Evolutionary conservation across 192 early-diverging fungal species (phyloP).

Genomic region (Jimgerdemannia flammicorona): DNA sequence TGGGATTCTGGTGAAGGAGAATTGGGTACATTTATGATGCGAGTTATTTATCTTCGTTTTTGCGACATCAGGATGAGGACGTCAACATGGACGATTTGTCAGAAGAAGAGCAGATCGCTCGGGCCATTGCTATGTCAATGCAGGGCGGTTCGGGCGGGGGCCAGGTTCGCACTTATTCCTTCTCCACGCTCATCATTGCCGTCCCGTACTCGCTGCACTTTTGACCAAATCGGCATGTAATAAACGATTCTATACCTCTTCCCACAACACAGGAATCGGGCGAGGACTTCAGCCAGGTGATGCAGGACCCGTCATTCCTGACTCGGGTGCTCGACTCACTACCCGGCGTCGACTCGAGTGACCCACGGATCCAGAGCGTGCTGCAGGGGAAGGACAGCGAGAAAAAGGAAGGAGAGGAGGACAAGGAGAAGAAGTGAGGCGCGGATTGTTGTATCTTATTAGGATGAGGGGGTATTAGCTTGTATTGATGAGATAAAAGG

Average conservation of each 20-base stretch:
- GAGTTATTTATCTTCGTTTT: no score
- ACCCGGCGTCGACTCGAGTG: conserved; percentile 84
- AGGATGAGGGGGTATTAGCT: no score
- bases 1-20: no score
- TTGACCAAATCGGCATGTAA: no score
- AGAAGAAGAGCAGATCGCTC: conserved; percentile 71
- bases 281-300: conserved; percentile 20
- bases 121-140: conserved; percentile 79
- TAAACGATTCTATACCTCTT: conserved; percentile 1
- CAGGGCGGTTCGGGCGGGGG: background rate
- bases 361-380: conserved; percentile 74
- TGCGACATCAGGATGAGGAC: conserved; percentile 41
- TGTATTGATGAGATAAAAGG: no score
- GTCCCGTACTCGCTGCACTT: no score
- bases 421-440: conserved; percentile 4
- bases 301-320: conserved; percentile 55
- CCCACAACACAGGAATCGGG: conserved; percentile 36
- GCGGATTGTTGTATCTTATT: no score
- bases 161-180: conserved; percentile 10
- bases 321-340: conserved; percentile 73
- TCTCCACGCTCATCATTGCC: background rate
- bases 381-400: conserved; percentile 44
- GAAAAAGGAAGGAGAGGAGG: conserved; percentile 27
- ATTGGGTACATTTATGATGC: no score
- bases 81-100: conserved; percentile 61